Conservation (phyloP, 495 filamentous ascomycete species). For the Melanomma pulvis-pyrius region DNA sequence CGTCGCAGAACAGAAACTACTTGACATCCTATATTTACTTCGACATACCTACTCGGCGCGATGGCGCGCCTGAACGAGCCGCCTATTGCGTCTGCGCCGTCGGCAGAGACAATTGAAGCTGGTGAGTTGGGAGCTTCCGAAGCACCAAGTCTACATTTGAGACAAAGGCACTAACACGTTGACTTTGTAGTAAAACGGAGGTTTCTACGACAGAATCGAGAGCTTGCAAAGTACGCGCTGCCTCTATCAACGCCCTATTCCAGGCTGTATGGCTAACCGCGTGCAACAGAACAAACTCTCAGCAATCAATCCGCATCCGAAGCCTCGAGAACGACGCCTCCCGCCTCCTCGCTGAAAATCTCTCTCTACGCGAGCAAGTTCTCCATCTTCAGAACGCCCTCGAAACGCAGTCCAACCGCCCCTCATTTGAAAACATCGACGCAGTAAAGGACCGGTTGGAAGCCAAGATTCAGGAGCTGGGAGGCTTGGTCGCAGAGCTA, state of each 20-base stretch:
- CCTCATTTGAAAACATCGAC: conserved; percentile 36
- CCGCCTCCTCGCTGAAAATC: conserved; percentile 82
- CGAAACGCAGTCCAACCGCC: conserved; percentile 40
- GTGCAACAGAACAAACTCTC: conserved; percentile 70
- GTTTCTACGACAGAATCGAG: conserved; percentile 90
- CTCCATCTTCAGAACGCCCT: conserved; percentile 71
- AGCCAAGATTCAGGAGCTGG: conserved; percentile 60
- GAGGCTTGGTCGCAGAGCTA: conserved; percentile 59
- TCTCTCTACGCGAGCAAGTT: conserved; percentile 76
- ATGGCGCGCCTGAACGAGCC: conserved; percentile 96
- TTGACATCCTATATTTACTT: conserved; percentile 30
- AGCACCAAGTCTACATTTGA: neutral
- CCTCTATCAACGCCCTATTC: neutral
- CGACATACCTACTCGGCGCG: conserved; percentile 40
- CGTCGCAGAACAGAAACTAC: neutral
- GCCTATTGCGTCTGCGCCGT: conserved; percentile 48
- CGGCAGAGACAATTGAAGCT: conserved; percentile 73
- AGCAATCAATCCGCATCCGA: conserved; percentile 86
- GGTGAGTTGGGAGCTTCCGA: conserved; percentile 60
- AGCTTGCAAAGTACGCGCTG: conserved; percentile 68
- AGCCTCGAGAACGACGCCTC: conserved; percentile 82
- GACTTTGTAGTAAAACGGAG: conserved; percentile 70
- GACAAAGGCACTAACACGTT: neutral
- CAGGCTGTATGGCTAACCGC: conserved; percentile 6
- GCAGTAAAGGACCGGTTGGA: conserved; percentile 50